Evolutionary conservation across 2,329 filamentous ascomycete species (phyloP), one percentile per base, ranked within the genome.

Genomic region (Phaeophleospora eucalypticola): DNA sequence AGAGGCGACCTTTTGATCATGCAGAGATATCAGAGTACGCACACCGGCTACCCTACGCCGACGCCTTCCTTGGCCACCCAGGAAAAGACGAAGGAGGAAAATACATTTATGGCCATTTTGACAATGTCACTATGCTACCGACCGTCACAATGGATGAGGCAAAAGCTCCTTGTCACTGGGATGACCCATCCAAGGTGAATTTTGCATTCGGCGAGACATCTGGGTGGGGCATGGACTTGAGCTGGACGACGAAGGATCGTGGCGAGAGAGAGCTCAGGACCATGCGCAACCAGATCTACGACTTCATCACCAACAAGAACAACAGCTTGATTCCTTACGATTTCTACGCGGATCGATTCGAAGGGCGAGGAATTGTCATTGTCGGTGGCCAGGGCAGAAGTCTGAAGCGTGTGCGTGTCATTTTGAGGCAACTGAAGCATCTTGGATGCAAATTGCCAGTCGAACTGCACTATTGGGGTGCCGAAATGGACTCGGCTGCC

Each of bases 391-490:
- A 62, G 34, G 49, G 45, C 21, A 35, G 44, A 29, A 56, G 47
- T 24, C 34, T 58, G 37, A 50, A 52, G 21, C 52, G 56, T 19
- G 41, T 76, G 32, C 43, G 48, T 27, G 51, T 58, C n/a, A 43
- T 58, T 7, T 41, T 56, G 34, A 44, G 44, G 33, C 45, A 51
- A 40, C 48, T 60, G 15, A 48, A 45, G 29, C 35, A 37, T 14
- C 16, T 60, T 4, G 46, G 51, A 8, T 62, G 56, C 36, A 47
- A 45, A 33, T 19, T 65, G 35, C 58, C 64, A 4, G 55, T 66
- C 18, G 63, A 66, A 48, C 41, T 66, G 12, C 59, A 65, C 47
- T 65, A 64, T 43, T 66, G 52, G 48, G 59, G 52, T 33, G 46
- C 61, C 24, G 64, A 65, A 42, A 52, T 64, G 50, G 49, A 51